phyloP scores from a whole-genome alignment of 352 stramenopile species.

The Globisporangium abappressorium region DNA sequence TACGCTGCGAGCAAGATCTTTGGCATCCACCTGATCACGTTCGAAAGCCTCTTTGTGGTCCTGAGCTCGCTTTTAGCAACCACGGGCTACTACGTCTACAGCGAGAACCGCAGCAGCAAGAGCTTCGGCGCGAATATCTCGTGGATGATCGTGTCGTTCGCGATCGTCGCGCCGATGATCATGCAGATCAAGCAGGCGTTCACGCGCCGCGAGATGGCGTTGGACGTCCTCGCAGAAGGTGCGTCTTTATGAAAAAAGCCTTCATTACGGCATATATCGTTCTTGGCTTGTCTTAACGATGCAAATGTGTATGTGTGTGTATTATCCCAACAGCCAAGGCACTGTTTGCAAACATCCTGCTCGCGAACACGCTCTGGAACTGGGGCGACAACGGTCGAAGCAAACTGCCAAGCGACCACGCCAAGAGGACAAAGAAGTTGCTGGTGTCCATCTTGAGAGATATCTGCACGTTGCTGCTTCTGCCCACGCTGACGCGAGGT shows the following conservation, averaged over 20 bases:
- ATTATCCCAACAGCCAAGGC: conserved; percentile 35
- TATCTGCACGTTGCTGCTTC: conserved; percentile 44
- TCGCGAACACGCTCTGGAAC: conserved; percentile 81
- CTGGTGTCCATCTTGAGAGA: conserved; percentile 44
- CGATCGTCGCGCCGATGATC: conserved; percentile 83
- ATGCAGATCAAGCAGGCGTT: conserved; percentile 88
- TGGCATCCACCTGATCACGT: conserved; percentile 66
- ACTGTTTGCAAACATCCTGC: conserved; percentile 67
- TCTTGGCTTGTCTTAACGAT: neutral
- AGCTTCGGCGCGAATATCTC: conserved; percentile 82
- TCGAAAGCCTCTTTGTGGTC: conserved; percentile 75
- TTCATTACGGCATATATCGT: neutral
- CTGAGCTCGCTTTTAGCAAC: conserved; percentile 57
- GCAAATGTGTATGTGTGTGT: neutral
- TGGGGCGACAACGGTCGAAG: conserved; percentile 65
- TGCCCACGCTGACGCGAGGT: conserved; percentile 69
- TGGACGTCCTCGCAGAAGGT: conserved; percentile 69
- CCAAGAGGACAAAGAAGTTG: conserved; percentile 54
- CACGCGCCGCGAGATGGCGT: conserved; percentile 59
- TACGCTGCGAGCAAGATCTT: conserved; percentile 81
- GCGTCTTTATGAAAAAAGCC: neutral
- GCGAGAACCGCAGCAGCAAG: conserved; percentile 26
- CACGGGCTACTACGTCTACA: conserved; percentile 67
- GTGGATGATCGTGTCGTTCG: conserved; percentile 80
- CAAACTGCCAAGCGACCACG: conserved; percentile 51